A percentile compares a stretch with the other conserved stretches of the same genome.
These are phyloP conservation scores for Ustilago curta DNA, from an alignment of 1,284 basidiomycete species.

Conservation along the genomic window DNA sequence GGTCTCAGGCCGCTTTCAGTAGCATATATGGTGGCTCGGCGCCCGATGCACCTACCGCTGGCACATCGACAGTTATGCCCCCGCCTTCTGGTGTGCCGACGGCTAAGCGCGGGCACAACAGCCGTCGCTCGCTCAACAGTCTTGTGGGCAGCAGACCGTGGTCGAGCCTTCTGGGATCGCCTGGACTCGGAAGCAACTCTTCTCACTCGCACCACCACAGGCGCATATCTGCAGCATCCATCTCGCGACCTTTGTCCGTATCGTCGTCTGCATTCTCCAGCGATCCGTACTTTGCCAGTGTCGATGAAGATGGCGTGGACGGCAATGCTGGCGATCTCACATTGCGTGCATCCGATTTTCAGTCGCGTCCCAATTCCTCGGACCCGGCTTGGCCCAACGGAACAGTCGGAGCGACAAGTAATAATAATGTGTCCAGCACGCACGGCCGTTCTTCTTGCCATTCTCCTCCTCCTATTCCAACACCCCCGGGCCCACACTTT, in stretches of 20 bases:
- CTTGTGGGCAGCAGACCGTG: constrained; percentile 36
- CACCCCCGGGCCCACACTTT: constrained; percentile 21
- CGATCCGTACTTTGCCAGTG: constrained; percentile 10
- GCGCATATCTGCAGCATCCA: constrained; percentile 24
- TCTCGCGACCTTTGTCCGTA: constrained; percentile 46
- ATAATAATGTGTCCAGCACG: constrained; percentile 1
- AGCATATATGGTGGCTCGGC: not conserved
- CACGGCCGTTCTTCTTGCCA: constrained; percentile 20
- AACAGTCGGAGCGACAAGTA: constrained; percentile 21
- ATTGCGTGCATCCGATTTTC: constrained; percentile 31
- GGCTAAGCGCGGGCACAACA: constrained; percentile 23
- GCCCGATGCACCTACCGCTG: not conserved
- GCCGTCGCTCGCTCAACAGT: constrained; percentile 43
- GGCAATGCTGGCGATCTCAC: constrained; percentile 23
- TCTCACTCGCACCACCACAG: constrained; percentile 26
- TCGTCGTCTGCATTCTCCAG: constrained; percentile 38
- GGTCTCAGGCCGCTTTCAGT: constrained; percentile 7
- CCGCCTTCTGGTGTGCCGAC: constrained; percentile 9
- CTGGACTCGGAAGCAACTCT: constrained; percentile 21
- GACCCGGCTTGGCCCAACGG: constrained; percentile 20
- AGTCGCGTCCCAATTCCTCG: constrained; percentile 26
- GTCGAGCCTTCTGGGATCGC: constrained; percentile 37
- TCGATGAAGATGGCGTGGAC: constrained; percentile 10
- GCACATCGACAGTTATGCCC: constrained; percentile 12
- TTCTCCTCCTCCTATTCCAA: constrained; percentile 7